phyloP scores from a whole-genome alignment of 352 stramenopile genomes.

The Globisporangium camurandrum region DNA sequence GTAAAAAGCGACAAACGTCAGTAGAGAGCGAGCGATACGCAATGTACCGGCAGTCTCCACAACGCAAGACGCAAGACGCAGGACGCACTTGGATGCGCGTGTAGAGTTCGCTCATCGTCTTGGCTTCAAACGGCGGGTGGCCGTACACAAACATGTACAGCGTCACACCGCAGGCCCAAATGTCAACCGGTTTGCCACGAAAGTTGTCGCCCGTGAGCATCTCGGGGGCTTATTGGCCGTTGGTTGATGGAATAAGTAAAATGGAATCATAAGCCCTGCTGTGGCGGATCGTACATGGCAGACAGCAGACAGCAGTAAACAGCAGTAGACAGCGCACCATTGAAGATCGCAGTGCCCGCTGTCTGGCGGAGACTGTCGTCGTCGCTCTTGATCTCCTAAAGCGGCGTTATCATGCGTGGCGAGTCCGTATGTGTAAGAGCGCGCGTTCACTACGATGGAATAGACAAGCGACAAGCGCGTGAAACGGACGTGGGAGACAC shows the following conservation, averaged over 20 bases:
- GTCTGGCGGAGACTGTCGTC: conserved; percentile 70
- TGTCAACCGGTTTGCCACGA: conserved; percentile 79
- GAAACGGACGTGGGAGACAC: conserved; percentile 55
- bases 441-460: too few relatives aligned
- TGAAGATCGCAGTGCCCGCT: conserved; percentile 71
- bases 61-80: not conserved
- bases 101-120: conserved; percentile 90
- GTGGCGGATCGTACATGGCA: not conserved
- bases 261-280: not conserved
- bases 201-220: conserved; percentile 78
- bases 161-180: conserved; percentile 95
- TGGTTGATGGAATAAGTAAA: not conserved
- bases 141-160: conserved; percentile 96
- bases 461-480: too few relatives aligned
- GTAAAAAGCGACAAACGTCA: too few relatives aligned
- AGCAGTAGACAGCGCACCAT: conserved; percentile 19
- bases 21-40: too few relatives aligned
- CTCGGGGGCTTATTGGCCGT: conserved; percentile 35
- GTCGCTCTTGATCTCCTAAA: conserved; percentile 70
- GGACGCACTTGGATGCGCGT: conserved; percentile 70
- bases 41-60: too few relatives aligned
- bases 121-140: conserved; percentile 88
- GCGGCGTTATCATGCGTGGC: too few relatives aligned
- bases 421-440: not conserved
- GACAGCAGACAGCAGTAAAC: not conserved